Evolutionary conservation across 148 eudicot species (phyloP).

Genomic region (Rhododendron ferrugineum): DNA sequence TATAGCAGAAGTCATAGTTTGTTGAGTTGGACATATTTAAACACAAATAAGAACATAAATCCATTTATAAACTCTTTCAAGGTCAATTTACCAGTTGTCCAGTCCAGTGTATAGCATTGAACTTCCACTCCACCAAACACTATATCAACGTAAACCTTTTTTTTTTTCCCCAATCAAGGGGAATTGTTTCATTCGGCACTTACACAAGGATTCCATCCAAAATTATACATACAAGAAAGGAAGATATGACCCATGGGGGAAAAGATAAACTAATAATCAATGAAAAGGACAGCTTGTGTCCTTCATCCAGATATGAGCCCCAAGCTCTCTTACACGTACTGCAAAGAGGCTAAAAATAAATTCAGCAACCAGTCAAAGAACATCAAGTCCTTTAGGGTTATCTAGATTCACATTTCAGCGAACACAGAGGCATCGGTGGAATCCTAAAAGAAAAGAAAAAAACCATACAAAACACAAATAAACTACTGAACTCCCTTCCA

Average conservation of each 20-base stretch:
- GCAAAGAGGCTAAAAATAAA: not conserved
- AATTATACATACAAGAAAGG: not conserved
- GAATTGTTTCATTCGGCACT: not conserved
- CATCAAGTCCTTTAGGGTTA: not conserved
- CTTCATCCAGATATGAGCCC: not conserved
- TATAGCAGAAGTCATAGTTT: not conserved
- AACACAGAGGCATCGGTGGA: not conserved
- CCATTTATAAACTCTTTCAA: not conserved
- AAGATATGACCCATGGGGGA: not conserved
- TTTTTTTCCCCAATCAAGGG: not conserved
- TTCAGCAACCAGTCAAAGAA: not conserved
- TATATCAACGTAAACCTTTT: not conserved
- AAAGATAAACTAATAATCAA: not conserved
- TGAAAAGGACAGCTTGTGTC: not conserved
- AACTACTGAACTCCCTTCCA: not conserved
- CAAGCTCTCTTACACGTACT: not conserved
- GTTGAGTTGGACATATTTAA: not conserved
- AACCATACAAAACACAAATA: not conserved
- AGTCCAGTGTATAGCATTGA: not conserved
- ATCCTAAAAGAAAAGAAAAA: not conserved
- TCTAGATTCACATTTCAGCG: not conserved
- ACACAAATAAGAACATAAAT: not conserved
- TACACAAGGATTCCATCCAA: not conserved
- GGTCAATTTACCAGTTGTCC: not conserved
- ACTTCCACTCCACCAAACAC: not conserved